Evolutionary conservation across 2,329 filamentous ascomycete species (phyloP).

Genomic region (Coniosporium uncinatum): DNA sequence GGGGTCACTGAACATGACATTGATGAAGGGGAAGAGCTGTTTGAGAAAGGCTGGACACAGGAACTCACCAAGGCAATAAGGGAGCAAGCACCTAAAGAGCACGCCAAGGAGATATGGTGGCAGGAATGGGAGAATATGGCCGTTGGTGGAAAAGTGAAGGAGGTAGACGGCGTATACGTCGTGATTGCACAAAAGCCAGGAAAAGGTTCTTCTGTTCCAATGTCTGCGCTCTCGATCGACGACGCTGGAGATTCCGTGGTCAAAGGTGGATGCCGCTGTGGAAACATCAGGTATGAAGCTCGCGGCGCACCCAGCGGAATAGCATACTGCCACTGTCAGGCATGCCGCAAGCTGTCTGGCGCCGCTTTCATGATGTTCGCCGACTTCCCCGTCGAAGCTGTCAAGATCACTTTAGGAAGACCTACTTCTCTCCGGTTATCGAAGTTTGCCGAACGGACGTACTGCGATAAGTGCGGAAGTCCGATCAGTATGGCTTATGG

Average conservation of each 20-base stretch:
- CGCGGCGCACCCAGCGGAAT: constrained; percentile 26
- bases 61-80: no score
- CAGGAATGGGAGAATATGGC: constrained; percentile 29
- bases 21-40: constrained; percentile 23
- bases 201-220: background rate
- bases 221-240: no score
- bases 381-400: constrained; percentile 21
- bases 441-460: constrained; percentile 35
- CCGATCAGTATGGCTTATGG: constrained; percentile 37
- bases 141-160: constrained; percentile 26
- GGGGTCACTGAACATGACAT: no score
- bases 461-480: constrained; percentile 39
- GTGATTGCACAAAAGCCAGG: constrained; percentile 20
- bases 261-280: constrained; percentile 37
- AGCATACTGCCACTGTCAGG: constrained; percentile 39
- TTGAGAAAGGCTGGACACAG: no score
- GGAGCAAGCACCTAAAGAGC: no score
- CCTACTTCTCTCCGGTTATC: no score
- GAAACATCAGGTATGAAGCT: constrained; percentile 31
- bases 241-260: constrained; percentile 11
- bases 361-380: constrained; percentile 37
- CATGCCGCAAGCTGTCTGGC: constrained; percentile 42
- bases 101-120: constrained; percentile 16
- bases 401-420: no score
- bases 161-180: constrained; percentile 30